Base-by-base conservation (phyloP, 371 early-diverging fungal genomes). In the Smittium culicis region DNA sequence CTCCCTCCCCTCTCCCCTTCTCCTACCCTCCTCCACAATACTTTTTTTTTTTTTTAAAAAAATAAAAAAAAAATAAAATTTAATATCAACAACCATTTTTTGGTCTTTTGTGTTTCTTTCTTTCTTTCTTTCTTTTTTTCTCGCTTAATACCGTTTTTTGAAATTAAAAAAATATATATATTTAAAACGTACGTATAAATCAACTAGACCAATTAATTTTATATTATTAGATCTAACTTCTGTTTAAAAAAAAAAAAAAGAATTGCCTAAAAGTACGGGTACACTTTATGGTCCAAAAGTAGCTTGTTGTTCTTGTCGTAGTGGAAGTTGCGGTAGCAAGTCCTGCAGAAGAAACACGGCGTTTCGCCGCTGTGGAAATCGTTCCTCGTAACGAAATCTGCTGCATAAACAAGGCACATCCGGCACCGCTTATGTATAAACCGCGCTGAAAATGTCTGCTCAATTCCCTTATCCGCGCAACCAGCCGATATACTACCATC, bases 281-380 rank as follows among this genome's bases (percentile, higher is more conserved):
- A 78, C 28, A 67, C 76, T 32, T 78, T 72, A 59, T 78, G 78
- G 59, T 81, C 80, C 67, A 82, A 78, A 28, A 85, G 72, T 35
- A 76, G 76, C 32, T 78, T 71, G 14, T 80, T 82, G n/a, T 83
- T 70, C n/a, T 57, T 67, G 65, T 83, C 81, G 68, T 82, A 86
- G 73, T 90, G 91, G 74, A 90, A 89, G 3, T 76, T 78, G 29
- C 77, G 70, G 66, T 83, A 91, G 76, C 91, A 91, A 31, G 74
- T 74, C 65, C 82, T 80, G 68, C 91, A 91, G 76, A 88, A 90
- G 71, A 83, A 86, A 64, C 84, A 83, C 0, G 90, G 89, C n/a
- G 84, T 83, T 66, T 80, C 79, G 11, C 88, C 88, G 65, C 84
- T 81, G 45, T 83, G 74, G 56, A 85, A 75, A 74, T 90, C 90